phyloP scores from a whole-genome alignment of 2,329 filamentous ascomycete genomes.

The Trichoderma citrinoviride region DNA sequence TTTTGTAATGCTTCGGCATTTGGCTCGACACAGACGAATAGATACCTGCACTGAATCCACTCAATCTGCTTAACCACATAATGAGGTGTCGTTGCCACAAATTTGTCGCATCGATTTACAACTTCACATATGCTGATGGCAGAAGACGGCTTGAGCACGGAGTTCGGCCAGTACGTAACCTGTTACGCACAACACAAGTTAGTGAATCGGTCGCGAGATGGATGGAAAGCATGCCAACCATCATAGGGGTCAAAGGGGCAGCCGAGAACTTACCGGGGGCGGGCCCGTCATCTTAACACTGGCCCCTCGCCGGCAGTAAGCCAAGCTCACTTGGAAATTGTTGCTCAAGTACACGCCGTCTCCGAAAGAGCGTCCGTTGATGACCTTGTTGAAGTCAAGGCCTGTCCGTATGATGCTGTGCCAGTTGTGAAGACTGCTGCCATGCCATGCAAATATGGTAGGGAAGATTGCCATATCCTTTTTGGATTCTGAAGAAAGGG shows the following conservation, averaged over 20 bases:
- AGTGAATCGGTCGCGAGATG: not conserved
- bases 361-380: conserved; percentile 69
- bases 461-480: conserved; percentile 46
- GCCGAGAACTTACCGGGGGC: not conserved
- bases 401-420: conserved; percentile 85
- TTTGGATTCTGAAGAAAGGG: conserved; percentile 33
- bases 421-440: conserved; percentile 75
- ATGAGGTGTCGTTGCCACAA: conserved; percentile 53
- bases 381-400: conserved; percentile 63
- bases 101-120: conserved; percentile 68
- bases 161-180: conserved; percentile 60
- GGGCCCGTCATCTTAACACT: no score
- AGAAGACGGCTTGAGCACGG: conserved; percentile 54
- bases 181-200: not conserved
- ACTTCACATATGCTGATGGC: conserved; percentile 82
- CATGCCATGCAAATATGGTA: conserved; percentile 85
- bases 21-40: conserved; percentile 55
- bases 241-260: not conserved
- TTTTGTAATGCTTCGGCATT: conserved; percentile 5
- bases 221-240: no score
- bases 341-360: conserved; percentile 79
- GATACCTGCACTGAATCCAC: conserved; percentile 88
- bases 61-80: conserved; percentile 73
- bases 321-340: conserved; percentile 29
- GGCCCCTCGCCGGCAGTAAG: not conserved